phyloP scores from a whole-genome alignment of 2,329 filamentous ascomycete species.

The Aspergillus sergii region DNA sequence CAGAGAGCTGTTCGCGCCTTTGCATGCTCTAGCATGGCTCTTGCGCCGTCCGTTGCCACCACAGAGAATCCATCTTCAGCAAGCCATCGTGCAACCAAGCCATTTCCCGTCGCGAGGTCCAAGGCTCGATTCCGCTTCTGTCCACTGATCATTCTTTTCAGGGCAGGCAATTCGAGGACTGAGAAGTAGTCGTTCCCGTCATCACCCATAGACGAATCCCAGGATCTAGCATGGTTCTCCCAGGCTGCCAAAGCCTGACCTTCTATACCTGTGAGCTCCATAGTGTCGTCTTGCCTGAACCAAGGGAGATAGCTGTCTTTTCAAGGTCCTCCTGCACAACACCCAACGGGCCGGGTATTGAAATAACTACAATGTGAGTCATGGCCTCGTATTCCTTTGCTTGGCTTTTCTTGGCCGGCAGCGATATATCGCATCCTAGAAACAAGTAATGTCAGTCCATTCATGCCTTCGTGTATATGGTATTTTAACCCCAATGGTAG shows the following conservation, averaged over 20 bases:
- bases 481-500: no score
- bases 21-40: conserved; percentile 46
- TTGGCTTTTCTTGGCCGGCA: no score
- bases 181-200: conserved; percentile 51
- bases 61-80: conserved; percentile 40
- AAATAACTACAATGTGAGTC: no score
- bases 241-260: conserved; percentile 29
- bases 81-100: conserved; percentile 52
- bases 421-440: no score
- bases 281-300: not conserved
- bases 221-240: conserved; percentile 47
- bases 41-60: conserved; percentile 50
- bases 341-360: no score
- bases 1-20: conserved; percentile 14
- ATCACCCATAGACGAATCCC: conserved; percentile 46
- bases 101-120: conserved; percentile 56
- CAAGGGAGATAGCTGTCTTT: not conserved
- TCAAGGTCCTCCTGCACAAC: not conserved
- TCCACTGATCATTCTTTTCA: conserved; percentile 39
- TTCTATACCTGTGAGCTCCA: not conserved
- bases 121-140: conserved; percentile 38
- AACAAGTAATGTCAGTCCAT: no score
- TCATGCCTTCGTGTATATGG: no score
- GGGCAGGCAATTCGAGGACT: conserved; percentile 45
- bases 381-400: no score